These are phyloP conservation scores for Cytospora paraplurivora DNA, from an alignment of 2,329 filamentous ascomycete genomes.

Conservation along the genomic window DNA sequence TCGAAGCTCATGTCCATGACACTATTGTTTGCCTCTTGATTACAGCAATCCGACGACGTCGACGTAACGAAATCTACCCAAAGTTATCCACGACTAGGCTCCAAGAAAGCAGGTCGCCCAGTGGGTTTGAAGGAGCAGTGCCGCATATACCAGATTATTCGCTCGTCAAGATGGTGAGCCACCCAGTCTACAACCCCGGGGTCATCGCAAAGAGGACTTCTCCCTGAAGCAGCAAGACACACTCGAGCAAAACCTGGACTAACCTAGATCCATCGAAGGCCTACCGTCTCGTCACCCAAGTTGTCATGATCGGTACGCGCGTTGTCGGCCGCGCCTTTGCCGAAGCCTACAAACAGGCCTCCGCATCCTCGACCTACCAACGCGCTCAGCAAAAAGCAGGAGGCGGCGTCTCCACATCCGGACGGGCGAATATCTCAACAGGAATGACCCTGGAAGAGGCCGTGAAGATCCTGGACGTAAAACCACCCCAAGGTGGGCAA, in stretches of 20 bases:
- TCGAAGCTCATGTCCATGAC: constrained; percentile 8
- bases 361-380: constrained; percentile 81
- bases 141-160: not conserved
- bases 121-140: constrained; percentile 5
- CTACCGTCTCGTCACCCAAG: constrained; percentile 91
- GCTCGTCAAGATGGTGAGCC: constrained; percentile 17
- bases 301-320: constrained; percentile 85
- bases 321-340: constrained; percentile 91
- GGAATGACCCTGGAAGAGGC: constrained; percentile 95
- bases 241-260: constrained; percentile 5
- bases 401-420: constrained; percentile 41
- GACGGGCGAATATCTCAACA: constrained; percentile 52
- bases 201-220: not conserved
- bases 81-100: not conserved
- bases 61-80: not conserved
- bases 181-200: not conserved
- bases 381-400: constrained; percentile 68
- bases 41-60: not conserved
- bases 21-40: constrained; percentile 9
- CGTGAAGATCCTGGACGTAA: constrained; percentile 95
- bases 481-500: constrained; percentile 77
- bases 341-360: constrained; percentile 94
- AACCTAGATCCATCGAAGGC: constrained; percentile 58
- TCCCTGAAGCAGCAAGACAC: not conserved
- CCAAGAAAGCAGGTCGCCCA: not conserved